A percentile compares a stretch with the other conserved stretches of the same genome.
Evolutionary conservation across 257 asterid species (phyloP).

Genomic region (Solanum chiquidenum): DNA sequence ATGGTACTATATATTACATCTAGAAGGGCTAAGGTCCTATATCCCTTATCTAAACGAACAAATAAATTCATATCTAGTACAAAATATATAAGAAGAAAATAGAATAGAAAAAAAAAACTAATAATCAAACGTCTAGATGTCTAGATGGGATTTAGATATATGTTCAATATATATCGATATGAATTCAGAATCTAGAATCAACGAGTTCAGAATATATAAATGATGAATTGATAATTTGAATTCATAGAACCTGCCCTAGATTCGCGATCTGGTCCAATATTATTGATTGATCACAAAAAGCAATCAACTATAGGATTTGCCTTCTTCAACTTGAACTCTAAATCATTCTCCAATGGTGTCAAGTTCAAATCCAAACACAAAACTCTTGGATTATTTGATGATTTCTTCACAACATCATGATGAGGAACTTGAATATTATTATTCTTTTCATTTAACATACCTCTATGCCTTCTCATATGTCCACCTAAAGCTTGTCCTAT

Average conservation of each 20-base stretch:
- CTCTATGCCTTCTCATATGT: conserved; percentile 61
- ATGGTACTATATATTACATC: neutral
- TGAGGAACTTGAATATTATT: conserved; percentile 5
- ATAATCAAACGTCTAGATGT: neutral
- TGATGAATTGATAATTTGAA: neutral
- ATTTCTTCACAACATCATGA: conserved; percentile 32
- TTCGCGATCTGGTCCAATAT: neutral
- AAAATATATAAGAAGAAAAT: neutral
- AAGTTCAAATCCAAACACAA: conserved; percentile 52
- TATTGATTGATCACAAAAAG: neutral
- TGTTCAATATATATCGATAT: neutral
- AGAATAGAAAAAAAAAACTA: neutral
- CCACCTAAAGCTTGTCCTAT: conserved; percentile 47
- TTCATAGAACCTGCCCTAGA: neutral
- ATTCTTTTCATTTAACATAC: conserved; percentile 4
- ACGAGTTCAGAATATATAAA: neutral
- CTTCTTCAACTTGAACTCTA: conserved; percentile 30
- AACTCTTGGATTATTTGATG: conserved; percentile 34
- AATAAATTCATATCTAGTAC: neutral
- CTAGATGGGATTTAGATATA: neutral
- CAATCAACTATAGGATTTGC: conserved; percentile 12
- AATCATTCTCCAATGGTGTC: conserved; percentile 43
- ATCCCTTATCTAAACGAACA: neutral
- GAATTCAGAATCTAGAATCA: neutral
- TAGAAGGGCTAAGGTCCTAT: neutral